These are phyloP conservation scores for Termitomyces sp. DNA, from an alignment of 768 basidiomycete genomes.

Conservation along the genomic window DNA sequence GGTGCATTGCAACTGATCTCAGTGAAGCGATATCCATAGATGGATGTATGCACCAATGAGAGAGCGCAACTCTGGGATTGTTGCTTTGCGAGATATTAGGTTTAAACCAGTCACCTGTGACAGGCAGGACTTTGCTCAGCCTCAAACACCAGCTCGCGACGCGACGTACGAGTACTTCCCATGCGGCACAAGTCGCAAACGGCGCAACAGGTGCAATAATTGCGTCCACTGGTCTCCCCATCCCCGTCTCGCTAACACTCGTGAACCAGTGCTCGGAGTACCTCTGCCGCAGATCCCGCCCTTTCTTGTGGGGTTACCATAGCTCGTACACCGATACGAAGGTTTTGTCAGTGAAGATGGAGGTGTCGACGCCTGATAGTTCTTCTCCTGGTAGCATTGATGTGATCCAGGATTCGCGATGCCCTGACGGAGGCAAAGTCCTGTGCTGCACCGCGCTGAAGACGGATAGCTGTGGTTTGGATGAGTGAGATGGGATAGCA, in stretches of 20 bases:
- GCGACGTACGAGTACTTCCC: conserved; percentile 45
- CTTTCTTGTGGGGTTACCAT: conserved; percentile 62
- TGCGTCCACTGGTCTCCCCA: conserved; percentile 72
- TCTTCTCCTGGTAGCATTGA: conserved; percentile 37
- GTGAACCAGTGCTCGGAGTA: conserved; percentile 64
- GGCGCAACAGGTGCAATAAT: conserved; percentile 65
- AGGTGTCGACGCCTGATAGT: not conserved
- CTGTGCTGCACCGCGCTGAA: conserved; percentile 41
- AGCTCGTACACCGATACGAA: conserved; percentile 45
- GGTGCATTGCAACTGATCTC: too few species aligned
- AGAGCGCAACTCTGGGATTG: too few species aligned
- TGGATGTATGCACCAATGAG: too few species aligned
- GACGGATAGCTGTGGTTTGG: conserved; percentile 28
- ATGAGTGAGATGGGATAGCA: not conserved
- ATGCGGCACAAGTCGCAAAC: conserved; percentile 59
- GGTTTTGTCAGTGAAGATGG: not conserved
- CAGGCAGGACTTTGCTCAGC: too few species aligned
- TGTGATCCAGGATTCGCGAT: conserved; percentile 49
- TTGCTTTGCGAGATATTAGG: too few species aligned
- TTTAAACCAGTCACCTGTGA: too few species aligned
- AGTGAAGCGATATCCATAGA: too few species aligned
- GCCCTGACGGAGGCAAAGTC: conserved; percentile 40
- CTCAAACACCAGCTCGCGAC: conserved; percentile 12
- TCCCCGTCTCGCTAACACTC: conserved; percentile 48
- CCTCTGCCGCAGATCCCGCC: conserved; percentile 45